Evolutionary conservation across 2,329 filamentous ascomycete species (phyloP), one percentile per base, ranked within the genome.

Genomic region (Scytalidium sp.): DNA sequence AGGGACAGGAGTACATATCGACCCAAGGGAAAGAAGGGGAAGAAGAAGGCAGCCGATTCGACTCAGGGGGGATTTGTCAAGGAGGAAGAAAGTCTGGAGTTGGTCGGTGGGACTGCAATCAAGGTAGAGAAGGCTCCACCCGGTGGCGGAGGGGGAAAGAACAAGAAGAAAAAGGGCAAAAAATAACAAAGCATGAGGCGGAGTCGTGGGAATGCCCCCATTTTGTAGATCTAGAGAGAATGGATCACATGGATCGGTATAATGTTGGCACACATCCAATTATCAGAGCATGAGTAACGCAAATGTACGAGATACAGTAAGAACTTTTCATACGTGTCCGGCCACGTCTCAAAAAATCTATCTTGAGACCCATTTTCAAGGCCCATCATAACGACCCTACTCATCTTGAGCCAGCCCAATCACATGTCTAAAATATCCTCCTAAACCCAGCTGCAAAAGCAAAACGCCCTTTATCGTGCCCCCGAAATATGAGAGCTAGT

Each of bases 1-100:
- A 84, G 88, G 46, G 94, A 99, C 67, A 81, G 94, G 50, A 94
- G 88, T 60, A 88, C 84, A 39, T 99, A 96, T 70, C 78, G 88
- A 43, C 91, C 92, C 7, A 96, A 94, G 74, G 91, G 91, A 5
- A 91, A 88, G 75, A 96, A 96, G 78, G 89, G 90, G 49, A 93
- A 90, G 78, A 87, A 91, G 78, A 87, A 87, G 71, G 85, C 83
- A 3, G 76, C 79, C 53, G 88, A 90, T 58, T 74, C 85, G 39
- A 97, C 90, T 8, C 94, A 97, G 67, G 94, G 94, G 53, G 93
- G 92, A 44, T 72, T 86, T 11, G 88, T 90, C 19, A 84, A 79
- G 60, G 89, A 92, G 55, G 86, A 88, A 66, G 83, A 78, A 75
- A 87, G 75, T 50, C 72, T 83, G 56, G 83, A 81, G 56, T 70